Evolutionary conservation across 2,329 filamentous ascomycete genomes (phyloP), one percentile per base, ranked within the genome.

Genomic region (Sclerotinia borealis): DNA sequence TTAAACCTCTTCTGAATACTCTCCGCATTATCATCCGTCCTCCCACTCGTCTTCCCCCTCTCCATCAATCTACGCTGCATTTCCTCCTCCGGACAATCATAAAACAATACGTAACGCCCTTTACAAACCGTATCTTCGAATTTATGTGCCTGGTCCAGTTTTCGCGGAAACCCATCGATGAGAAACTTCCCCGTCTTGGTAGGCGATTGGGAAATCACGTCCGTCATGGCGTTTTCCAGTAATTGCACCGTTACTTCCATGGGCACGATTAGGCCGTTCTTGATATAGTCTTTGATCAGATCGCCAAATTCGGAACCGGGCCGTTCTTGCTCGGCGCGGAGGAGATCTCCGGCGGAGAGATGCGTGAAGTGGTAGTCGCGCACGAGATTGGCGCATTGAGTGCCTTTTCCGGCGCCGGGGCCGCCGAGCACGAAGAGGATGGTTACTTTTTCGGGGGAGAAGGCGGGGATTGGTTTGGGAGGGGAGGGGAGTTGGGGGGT

Each of bases 211-310:
- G 81, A 74, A 59, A 96, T 85, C 15, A 84, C 82, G 10, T 83
- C 85, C 63, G 82, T 83, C 91, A 99, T 98, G 64, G 93, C 92
- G 77, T 96, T 96, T 79, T 97, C 93, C 49, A 99, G 84, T 41
- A 99, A 80, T 72, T 93, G 89, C 65, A 99, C 89, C 6, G 95
- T 99, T 58, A 98, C 92, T 77, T 98, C 93, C 91, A 96, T 96
- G n/a, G 95, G 95, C 68, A 99, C 95, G 76, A 99, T 99, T 71
- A 87, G 87, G 65, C 95, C 95, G 75, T 99, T 89, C 74, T 89
- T 91, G 82, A 99, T 99, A 80, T 95, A 93, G 71, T 89, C 84
- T 76, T 89, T 89, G 83, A 99, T 99, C 79, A 98, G 83, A 69
- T 92, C 86, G 75, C 95, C 95, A 76, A 96, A 98, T 77, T 97